Base-by-base conservation (phyloP, 2,329 filamentous ascomycete genomes). In the Myriangium duriaei region DNA sequence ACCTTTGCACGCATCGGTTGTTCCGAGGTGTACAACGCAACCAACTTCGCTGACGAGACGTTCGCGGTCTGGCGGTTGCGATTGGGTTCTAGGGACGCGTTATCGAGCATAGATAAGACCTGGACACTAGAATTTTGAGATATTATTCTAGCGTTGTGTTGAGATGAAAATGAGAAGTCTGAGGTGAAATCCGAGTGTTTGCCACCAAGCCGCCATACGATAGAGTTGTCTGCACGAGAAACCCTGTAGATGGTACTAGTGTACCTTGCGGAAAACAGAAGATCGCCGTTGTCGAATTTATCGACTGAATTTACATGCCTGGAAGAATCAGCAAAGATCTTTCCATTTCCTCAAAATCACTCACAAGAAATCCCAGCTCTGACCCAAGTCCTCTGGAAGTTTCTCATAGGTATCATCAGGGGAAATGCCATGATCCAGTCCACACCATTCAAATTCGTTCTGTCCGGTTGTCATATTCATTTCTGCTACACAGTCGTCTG, bases 401-500 rank as follows among this genome's bases (percentile, higher is more conserved):
- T 56, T 60, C 38, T 61, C 59, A 17, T 61, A 49, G 2, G 57
- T 51, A 39, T 62, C 63, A 33, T 57, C 48, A 31, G 63, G 60
- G 2, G 38, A n/a, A 2, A 43, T 28, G 18, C 39, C 37, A 30
- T 40, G 37, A 11, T 32, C 35, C 24, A 37, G 2, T 2, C 54
- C 49, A 35, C 55, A 54, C 60, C 60, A 63, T 16, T 48, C 43
- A 30, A 56, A 56, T 6, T 51, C n/a, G n/a, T 52, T 40, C 10
- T 54, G 43, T 0, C 54, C 54, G 1, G 51, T 57, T 5, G 34
- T 40, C 4, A 61, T 34, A 34, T 61, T 51, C 9, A 59, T 42
- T 26, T 61, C 55, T 5, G 48, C 48, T 34, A 59, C 55, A 4
- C 57, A 55, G 30, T 54, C 54, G 13, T 51, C 47, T 21, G 54